phyloP scores from a whole-genome alignment of 2,329 filamentous ascomycete species.

The Emmonsiellopsis sp. region DNA sequence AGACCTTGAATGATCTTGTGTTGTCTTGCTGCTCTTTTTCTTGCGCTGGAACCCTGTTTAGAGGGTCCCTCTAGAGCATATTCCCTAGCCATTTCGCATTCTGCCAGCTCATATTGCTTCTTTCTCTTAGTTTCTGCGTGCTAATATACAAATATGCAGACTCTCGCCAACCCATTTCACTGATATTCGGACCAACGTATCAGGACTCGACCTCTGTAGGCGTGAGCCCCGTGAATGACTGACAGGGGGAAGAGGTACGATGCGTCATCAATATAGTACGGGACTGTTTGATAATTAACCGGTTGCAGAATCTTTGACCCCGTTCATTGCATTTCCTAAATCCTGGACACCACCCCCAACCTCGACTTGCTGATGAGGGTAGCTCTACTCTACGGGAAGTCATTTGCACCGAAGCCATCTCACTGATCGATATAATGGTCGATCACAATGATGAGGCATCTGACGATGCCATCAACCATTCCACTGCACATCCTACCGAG shows the following conservation, averaged over 20 bases:
- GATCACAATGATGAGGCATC: slow-evolving; percentile 1
- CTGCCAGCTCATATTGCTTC: not conserved
- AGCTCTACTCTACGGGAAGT: not conserved
- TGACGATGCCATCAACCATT: not conserved
- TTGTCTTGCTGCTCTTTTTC: not conserved
- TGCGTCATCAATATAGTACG: too few relatives aligned
- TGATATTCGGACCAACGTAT: not conserved
- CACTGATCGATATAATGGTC: slow-evolving; percentile 2
- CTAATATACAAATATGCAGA: not conserved
- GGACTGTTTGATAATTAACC: not conserved
- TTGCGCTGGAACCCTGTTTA: not conserved
- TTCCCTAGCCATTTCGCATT: not conserved
- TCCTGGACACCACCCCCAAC: not conserved
- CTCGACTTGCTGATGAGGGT: not conserved
- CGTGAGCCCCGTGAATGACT: not conserved
- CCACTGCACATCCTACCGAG: not conserved
- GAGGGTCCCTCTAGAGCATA: too few relatives aligned
- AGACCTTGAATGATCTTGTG: not conserved
- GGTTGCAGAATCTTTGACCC: not conserved
- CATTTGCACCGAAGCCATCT: not conserved
- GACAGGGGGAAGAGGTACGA: not conserved
- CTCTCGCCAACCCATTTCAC: not conserved
- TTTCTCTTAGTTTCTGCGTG: not conserved
- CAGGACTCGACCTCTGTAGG: not conserved
- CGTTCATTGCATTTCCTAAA: not conserved